Conservation (phyloP, 2,329 filamentous ascomycete species). For the Beauveria bassiana region DNA sequence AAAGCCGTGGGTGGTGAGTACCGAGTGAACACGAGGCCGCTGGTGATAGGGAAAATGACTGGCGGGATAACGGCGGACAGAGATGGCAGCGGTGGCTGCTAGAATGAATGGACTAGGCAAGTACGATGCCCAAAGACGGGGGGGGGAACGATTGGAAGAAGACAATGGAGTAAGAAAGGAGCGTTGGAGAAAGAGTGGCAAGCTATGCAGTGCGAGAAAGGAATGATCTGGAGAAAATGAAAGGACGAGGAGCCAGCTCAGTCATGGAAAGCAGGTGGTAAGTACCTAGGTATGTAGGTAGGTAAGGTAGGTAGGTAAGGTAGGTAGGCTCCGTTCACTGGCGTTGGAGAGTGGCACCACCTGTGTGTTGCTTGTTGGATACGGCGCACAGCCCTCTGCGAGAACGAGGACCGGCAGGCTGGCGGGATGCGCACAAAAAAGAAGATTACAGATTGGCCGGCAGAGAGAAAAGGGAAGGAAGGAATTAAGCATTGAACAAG, state of each 20-base stretch:
- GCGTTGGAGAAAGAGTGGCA: slow-evolving; percentile 6
- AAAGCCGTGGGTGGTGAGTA: not conserved
- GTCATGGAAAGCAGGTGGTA: not conserved
- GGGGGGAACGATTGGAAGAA: not conserved
- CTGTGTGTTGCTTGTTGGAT: not conserved
- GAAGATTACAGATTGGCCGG: not conserved
- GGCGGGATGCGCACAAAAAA: not conserved
- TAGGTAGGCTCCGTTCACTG: not conserved
- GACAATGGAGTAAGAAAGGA: not conserved
- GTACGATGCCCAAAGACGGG: not conserved
- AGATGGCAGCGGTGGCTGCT: not conserved
- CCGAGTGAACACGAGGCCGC: not conserved
- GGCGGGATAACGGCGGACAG: not conserved
- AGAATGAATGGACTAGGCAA: not conserved
- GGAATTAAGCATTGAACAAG: not conserved
- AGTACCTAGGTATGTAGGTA: too few relatives aligned
- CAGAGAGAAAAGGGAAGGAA: not conserved
- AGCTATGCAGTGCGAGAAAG: not conserved
- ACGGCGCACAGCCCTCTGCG: slow-evolving; percentile 3
- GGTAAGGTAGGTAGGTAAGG: too few relatives aligned
- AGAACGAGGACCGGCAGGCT: not conserved
- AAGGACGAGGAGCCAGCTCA: not conserved
- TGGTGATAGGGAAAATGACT: not conserved
- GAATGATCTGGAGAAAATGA: slow-evolving; percentile 1
- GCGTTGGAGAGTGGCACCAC: not conserved